Evolutionary conservation across 768 basidiomycete genomes (phyloP).

Genomic region (Gautieria morchelliformis): DNA sequence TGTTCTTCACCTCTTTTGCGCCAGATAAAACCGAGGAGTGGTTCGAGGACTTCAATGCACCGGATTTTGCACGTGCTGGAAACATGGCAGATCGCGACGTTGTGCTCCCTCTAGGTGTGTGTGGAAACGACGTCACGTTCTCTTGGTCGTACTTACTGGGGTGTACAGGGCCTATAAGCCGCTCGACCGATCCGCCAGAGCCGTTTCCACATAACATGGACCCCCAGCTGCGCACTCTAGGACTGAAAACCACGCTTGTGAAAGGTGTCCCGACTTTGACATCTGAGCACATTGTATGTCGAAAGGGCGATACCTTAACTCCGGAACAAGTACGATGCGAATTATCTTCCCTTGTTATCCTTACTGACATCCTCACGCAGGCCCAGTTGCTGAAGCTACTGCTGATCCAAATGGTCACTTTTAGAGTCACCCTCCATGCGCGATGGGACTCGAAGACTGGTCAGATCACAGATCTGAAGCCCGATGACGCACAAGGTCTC

Average conservation of each 20-base stretch:
- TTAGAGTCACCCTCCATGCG: constrained; percentile 60
- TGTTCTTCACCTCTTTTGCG: constrained; percentile 85
- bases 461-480: constrained; percentile 51
- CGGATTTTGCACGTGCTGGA: constrained; percentile 87
- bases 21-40: constrained; percentile 90
- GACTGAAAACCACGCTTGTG: constrained; percentile 74
- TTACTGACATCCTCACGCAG: constrained; percentile 23
- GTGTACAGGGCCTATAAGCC: constrained; percentile 63
- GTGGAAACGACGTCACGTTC: background rate
- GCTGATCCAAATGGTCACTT: constrained; percentile 81
- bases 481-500: constrained; percentile 29
- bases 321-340: constrained; percentile 35
- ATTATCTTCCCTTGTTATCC: background rate
- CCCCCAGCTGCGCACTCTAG: constrained; percentile 88
- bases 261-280: constrained; percentile 81
- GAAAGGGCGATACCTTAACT: constrained; percentile 68
- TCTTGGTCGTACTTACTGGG: background rate
- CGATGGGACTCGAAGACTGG: constrained; percentile 66
- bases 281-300: constrained; percentile 75
- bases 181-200: constrained; percentile 69
- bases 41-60: constrained; percentile 84
- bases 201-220: constrained; percentile 97
- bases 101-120: constrained; percentile 46
- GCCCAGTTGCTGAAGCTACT: constrained; percentile 88
- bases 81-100: constrained; percentile 70